phyloP scores from a whole-genome alignment of 2,329 filamentous ascomycete genomes.

The Arachnopeziza araneosa region DNA sequence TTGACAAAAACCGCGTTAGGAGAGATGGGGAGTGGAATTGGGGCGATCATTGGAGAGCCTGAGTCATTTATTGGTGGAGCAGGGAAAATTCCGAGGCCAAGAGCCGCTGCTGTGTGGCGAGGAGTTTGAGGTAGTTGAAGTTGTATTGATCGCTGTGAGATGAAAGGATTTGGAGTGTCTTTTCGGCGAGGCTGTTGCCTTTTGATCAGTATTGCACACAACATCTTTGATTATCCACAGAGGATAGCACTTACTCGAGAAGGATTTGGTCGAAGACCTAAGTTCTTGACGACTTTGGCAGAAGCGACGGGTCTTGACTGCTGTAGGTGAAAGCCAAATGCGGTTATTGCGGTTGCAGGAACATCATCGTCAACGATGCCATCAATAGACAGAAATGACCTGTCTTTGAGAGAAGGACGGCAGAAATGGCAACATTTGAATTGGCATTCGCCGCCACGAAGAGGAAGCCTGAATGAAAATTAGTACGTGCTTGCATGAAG shows the following conservation, averaged over 20 bases:
- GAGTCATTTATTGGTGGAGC: too few relatives aligned
- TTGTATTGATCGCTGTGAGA: not conserved
- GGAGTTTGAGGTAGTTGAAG: not conserved
- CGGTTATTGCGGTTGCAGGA: conserved; percentile 43
- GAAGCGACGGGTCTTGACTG: conserved; percentile 36
- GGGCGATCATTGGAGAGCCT: not conserved
- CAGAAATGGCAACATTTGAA: conserved; percentile 46
- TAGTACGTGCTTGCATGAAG: too few relatives aligned
- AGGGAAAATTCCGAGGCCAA: not conserved
- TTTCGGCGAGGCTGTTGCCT: not conserved
- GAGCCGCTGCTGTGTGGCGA: not conserved
- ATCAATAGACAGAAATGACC: conserved; percentile 45
- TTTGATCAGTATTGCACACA: not conserved
- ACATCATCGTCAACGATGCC: conserved; percentile 46
- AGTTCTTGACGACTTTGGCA: conserved; percentile 20
- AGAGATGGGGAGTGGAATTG: not conserved
- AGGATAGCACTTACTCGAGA: not conserved
- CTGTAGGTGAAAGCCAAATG: conserved; percentile 46
- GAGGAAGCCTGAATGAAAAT: conserved; percentile 29
- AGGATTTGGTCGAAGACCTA: conserved; percentile 24
- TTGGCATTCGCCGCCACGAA: conserved; percentile 40
- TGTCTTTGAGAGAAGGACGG: conserved; percentile 38
- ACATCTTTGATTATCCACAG: not conserved
- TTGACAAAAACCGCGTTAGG: conserved; percentile 1
- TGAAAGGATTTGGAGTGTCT: not conserved